A percentile compares a stretch with the other conserved stretches of the same genome.
These are phyloP conservation scores for Leccinum subgranulosum DNA, from an alignment of 768 basidiomycete genomes.

Conservation along the genomic window DNA sequence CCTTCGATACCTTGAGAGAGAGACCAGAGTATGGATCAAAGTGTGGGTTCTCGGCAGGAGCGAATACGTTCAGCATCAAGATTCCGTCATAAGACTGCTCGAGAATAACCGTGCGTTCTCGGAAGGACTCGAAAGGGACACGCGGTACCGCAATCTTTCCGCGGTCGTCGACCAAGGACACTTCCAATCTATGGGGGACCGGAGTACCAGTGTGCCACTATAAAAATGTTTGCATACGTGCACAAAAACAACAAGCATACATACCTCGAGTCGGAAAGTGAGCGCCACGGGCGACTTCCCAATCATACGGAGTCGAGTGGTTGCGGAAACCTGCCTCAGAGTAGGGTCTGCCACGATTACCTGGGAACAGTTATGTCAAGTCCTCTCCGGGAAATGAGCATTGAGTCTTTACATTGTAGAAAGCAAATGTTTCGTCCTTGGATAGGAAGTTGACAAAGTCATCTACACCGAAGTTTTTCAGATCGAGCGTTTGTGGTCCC, in stretches of 20 bases:
- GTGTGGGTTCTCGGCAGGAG: not conserved
- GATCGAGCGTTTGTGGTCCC: not conserved
- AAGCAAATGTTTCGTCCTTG: not conserved
- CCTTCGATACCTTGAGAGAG: conserved; percentile 2
- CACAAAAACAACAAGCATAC: not conserved
- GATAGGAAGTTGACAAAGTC: conserved; percentile 1
- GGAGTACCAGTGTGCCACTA: conserved; percentile 3
- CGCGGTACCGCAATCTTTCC: not conserved
- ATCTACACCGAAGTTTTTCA: not conserved
- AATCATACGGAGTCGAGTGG: conserved; percentile 8
- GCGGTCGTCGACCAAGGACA: conserved; percentile 7
- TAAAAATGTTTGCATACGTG: not conserved
- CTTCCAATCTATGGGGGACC: not conserved
- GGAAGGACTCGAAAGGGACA: not conserved
- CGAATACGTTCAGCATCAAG: conserved; percentile 5
- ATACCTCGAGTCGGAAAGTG: not conserved
- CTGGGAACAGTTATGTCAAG: not conserved
- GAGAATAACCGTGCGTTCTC: not conserved
- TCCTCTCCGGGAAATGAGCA: not conserved
- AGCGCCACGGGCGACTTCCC: not conserved
- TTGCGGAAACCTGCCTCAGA: conserved; percentile 2
- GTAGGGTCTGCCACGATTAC: conserved; percentile 11
- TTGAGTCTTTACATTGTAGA: conserved; percentile 3
- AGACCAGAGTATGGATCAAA: conserved; percentile 10
- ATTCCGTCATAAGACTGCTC: conserved; percentile 2